These are phyloP conservation scores for Heimioporus sp. DNA, from an alignment of 768 basidiomycete species.

Conservation along the genomic window DNA sequence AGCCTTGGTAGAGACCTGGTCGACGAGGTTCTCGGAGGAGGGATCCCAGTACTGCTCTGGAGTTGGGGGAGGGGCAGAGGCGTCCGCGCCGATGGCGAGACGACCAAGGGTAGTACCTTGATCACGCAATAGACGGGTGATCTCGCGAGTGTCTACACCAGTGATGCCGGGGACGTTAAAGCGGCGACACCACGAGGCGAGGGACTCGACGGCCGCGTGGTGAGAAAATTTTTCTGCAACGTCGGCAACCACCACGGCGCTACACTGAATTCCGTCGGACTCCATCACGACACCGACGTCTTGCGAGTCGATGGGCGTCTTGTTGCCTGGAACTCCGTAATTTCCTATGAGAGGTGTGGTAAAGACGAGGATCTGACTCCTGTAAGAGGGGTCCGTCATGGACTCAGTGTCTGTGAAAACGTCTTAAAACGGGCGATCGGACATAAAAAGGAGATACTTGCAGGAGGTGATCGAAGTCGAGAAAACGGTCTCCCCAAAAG, in stretches of 20 bases:
- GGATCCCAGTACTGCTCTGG: constrained; percentile 91
- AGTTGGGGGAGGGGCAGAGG: constrained; percentile 54
- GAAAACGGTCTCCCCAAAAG: constrained; percentile 97
- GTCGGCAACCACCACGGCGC: constrained; percentile 90
- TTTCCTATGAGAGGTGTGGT: constrained; percentile 98
- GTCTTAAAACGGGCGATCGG: constrained; percentile 7
- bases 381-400: constrained; percentile 99
- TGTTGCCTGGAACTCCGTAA: constrained; percentile 91
- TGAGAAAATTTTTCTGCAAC: constrained; percentile 95
- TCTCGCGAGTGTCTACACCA: constrained; percentile 96
- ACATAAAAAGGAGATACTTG: constrained; percentile 37
- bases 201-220: constrained; percentile 88
- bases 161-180: constrained; percentile 91
- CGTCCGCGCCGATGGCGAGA: constrained; percentile 78
- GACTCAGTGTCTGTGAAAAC: constrained; percentile 88
- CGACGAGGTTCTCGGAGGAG: constrained; percentile 87
- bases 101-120: constrained; percentile 96
- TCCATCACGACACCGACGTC: constrained; percentile 90
- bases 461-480: constrained; percentile 99
- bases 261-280: constrained; percentile 85
- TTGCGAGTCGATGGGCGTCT: constrained; percentile 62
- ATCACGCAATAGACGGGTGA: constrained; percentile 90
- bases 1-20: constrained; percentile 82
- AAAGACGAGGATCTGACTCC: constrained; percentile 97
- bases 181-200: constrained; percentile 91